Evolutionary conservation across 208 protist genomes (phyloP).

Genomic region (Porcisia deanei): DNA sequence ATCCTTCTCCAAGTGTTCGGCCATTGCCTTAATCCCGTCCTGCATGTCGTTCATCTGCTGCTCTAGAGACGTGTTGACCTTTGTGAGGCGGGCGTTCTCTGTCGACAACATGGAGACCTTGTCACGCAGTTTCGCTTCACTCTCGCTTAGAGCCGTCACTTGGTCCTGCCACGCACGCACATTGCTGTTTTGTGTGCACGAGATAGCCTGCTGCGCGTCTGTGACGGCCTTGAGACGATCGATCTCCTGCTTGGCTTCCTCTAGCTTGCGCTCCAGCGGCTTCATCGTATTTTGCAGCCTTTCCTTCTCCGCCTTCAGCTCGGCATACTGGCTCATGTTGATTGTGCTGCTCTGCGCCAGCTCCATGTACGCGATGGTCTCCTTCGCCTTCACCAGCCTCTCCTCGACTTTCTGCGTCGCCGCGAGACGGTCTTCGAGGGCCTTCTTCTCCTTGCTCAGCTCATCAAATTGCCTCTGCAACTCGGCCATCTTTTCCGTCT

Average conservation of each 20-base stretch:
- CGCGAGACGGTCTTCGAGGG: constrained; percentile 62
- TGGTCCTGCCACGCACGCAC: constrained; percentile 70
- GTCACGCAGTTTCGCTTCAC: constrained; percentile 67
- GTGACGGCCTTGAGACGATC: constrained; percentile 59
- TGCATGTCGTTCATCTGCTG: constrained; percentile 85
- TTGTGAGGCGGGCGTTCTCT: constrained; percentile 68
- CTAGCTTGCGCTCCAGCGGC: constrained; percentile 67
- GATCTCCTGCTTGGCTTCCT: constrained; percentile 69
- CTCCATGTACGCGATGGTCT: constrained; percentile 90
- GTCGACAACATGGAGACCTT: constrained; percentile 35
- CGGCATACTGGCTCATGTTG: constrained; percentile 84
- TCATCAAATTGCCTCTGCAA: constrained; percentile 52
- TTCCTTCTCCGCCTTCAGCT: constrained; percentile 67
- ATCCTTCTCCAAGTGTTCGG: constrained; percentile 74
- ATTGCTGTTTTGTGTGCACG: constrained; percentile 55
- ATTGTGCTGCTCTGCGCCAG: constrained; percentile 73
- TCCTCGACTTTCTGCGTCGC: constrained; percentile 69
- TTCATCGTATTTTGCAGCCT: constrained; percentile 73
- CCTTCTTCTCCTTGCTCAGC: constrained; percentile 46
- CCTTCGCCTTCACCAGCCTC: constrained; percentile 81
- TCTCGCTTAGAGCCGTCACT: constrained; percentile 47
- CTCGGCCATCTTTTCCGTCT: constrained; percentile 44
- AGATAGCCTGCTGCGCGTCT: constrained; percentile 64
- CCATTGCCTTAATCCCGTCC: constrained; percentile 84
- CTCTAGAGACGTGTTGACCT: constrained; percentile 74